These are phyloP conservation scores for Debaryomyces sp. DNA, from an alignment of 1,139 yeast species.

Conservation along the genomic window DNA sequence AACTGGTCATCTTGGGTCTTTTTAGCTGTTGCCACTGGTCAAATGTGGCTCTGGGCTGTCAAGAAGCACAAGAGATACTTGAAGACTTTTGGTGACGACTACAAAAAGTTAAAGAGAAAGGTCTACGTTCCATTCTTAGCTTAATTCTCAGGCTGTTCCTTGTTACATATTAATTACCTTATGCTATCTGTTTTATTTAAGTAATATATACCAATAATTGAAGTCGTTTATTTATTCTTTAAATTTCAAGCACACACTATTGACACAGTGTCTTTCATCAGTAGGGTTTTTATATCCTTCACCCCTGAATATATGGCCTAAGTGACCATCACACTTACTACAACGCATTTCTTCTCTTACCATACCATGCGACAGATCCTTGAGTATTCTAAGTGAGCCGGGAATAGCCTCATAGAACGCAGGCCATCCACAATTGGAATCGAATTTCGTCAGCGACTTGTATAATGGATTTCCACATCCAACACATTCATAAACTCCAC, in stretches of 20 bases:
- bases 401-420: slow-evolving; percentile 91
- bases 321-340: slow-evolving; percentile 85
- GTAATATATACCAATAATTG: background rate
- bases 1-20: too few relatives aligned
- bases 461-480: slow-evolving; percentile 84
- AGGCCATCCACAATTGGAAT: slow-evolving; percentile 98
- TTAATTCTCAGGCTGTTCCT: too few relatives aligned
- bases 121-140: too few relatives aligned
- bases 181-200: background rate
- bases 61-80: too few relatives aligned
- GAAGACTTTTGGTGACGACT: too few relatives aligned
- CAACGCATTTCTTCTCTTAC: slow-evolving; percentile 87
- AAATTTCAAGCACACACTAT: slow-evolving; percentile 79
- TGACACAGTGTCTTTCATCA: slow-evolving; percentile 93
- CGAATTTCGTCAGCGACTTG: slow-evolving; percentile 77
- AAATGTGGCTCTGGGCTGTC: too few relatives aligned
- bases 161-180: too few relatives aligned
- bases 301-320: slow-evolving; percentile 94
- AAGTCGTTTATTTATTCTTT: slow-evolving; percentile 18
- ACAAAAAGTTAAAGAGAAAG: too few relatives aligned
- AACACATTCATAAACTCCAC: slow-evolving; percentile 80
- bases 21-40: too few relatives aligned
- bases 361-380: slow-evolving; percentile 74
- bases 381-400: slow-evolving; percentile 63
- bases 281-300: slow-evolving; percentile 92